Conservation (phyloP, 164 flowering plant genomes). For the Aristolochia fimbriata region DNA sequence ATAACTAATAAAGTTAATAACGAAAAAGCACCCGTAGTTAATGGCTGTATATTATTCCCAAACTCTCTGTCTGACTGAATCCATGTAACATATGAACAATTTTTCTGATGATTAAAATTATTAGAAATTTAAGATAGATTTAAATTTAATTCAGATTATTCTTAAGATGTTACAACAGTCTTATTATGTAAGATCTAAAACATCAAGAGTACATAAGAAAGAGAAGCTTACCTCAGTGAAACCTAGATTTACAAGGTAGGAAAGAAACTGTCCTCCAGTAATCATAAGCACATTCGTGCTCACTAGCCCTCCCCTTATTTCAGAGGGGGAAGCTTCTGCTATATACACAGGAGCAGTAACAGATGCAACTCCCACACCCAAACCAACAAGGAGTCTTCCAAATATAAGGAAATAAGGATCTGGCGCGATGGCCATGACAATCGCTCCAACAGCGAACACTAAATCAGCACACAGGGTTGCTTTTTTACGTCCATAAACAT, state of each 20-base stretch:
- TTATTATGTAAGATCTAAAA: too few relatives aligned
- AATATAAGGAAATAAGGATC: conserved; percentile 76
- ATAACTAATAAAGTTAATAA: too few relatives aligned
- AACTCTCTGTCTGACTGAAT: too few relatives aligned
- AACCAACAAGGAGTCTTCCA: conserved; percentile 80
- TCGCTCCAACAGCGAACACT: conserved; percentile 64
- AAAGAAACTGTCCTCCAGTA: conserved; percentile 95
- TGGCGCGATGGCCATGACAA: conserved; percentile 89
- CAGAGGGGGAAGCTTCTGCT: conserved; percentile 95
- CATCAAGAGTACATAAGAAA: background rate
- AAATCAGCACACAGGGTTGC: conserved; percentile 90
- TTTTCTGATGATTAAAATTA: too few relatives aligned
- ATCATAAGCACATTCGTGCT: conserved; percentile 98
- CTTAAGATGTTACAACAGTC: too few relatives aligned
- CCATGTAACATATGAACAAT: too few relatives aligned
- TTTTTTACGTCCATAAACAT: conserved; percentile 79
- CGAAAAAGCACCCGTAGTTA: too few relatives aligned
- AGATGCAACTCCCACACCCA: conserved; percentile 91
- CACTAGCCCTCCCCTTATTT: conserved; percentile 91
- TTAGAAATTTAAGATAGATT: too few relatives aligned
- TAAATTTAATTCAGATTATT: too few relatives aligned
- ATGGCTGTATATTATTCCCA: too few relatives aligned
- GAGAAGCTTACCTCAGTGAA: conserved; percentile 75
- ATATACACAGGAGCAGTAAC: conserved; percentile 97
- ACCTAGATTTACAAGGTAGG: conserved; percentile 89